Percentiles rank a stretch among this genome's conserved stretches.
These are phyloP conservation scores for Geotrichum armillariae DNA, from an alignment of 1,139 yeast genomes.

Conservation along the genomic window DNA sequence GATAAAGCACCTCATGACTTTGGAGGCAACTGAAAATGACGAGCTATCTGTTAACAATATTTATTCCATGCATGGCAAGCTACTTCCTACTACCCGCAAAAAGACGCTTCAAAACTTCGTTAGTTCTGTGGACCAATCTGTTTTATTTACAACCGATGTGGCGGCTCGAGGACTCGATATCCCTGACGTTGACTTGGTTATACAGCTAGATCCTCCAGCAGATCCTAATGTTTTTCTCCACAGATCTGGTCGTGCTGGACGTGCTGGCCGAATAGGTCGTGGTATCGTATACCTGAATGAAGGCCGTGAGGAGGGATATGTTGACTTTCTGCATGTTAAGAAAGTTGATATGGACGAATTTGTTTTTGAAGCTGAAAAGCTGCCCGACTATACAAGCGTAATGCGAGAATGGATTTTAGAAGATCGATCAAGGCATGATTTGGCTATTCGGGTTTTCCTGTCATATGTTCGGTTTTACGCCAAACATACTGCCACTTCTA, in stretches of 20 bases:
- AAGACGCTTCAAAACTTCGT: slow-evolving; percentile 66
- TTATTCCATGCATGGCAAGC: slow-evolving; percentile 71
- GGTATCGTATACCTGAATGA: slow-evolving; percentile 71
- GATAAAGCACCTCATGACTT: slow-evolving; percentile 43
- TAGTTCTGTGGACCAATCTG: slow-evolving; percentile 49
- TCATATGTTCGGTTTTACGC: slow-evolving; percentile 82
- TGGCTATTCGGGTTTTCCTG: slow-evolving; percentile 76
- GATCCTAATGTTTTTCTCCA: slow-evolving; percentile 86
- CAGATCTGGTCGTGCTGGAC: slow-evolving; percentile 89
- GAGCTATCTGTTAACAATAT: slow-evolving; percentile 6
- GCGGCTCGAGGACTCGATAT: slow-evolving; percentile 95
- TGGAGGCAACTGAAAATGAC: slow-evolving; percentile 29
- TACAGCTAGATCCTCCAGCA: slow-evolving; percentile 89
- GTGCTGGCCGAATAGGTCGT: slow-evolving; percentile 81
- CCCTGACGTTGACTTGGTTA: slow-evolving; percentile 85
- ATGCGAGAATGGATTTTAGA: slow-evolving; percentile 60
- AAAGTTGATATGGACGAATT: slow-evolving; percentile 55
- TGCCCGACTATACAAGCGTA: slow-evolving; percentile 24
- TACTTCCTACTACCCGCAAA: slow-evolving; percentile 70
- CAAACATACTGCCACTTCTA: slow-evolving; percentile 88
- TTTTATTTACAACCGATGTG: slow-evolving; percentile 54
- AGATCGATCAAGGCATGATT: slow-evolving; percentile 80
- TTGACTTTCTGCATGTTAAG: slow-evolving; percentile 77
- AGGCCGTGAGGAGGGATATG: slow-evolving; percentile 79
- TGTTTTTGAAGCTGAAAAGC: slow-evolving; percentile 26